Evolutionary conservation across 2,329 filamentous ascomycete genomes (phyloP).

Genomic region (Trichoderma sp.): DNA sequence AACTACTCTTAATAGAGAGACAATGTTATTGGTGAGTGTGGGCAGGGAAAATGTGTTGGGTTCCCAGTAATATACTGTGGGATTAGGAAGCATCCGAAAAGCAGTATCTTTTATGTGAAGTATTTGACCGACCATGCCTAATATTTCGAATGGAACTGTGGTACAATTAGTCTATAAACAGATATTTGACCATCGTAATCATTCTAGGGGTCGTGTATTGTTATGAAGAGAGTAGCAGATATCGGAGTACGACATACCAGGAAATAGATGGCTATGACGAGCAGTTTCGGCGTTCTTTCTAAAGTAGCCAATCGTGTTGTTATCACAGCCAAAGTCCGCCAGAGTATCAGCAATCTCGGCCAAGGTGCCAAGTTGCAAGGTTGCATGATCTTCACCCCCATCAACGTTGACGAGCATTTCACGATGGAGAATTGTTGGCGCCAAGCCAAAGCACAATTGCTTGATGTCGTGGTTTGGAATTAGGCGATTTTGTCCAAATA

Average conservation of each 20-base stretch:
- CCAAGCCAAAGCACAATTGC: not conserved
- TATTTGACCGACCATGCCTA: not conserved
- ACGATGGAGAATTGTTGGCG: not conserved
- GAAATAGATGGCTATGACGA: not conserved
- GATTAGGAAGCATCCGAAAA: not conserved
- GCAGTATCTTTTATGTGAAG: not conserved
- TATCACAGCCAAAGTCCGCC: not conserved
- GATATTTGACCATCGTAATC: not conserved
- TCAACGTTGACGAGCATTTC: not conserved
- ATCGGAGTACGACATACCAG: not conserved
- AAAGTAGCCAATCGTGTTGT: not conserved
- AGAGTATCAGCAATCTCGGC: not conserved
- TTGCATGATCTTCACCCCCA: not conserved
- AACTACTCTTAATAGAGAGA: not conserved
- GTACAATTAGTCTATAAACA: not conserved
- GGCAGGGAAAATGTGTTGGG: not conserved
- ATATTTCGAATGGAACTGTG: not conserved
- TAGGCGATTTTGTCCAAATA: not conserved
- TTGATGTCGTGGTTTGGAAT: not conserved
- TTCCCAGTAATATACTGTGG: not conserved
- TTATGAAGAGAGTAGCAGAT: not conserved
- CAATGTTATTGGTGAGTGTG: not conserved
- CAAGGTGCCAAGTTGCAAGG: not conserved
- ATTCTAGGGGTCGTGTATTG: not conserved
- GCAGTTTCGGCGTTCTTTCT: not conserved